Evolutionary conservation across 352 stramenopile genomes (phyloP).

Genomic region (Blastocystis sp.): DNA sequence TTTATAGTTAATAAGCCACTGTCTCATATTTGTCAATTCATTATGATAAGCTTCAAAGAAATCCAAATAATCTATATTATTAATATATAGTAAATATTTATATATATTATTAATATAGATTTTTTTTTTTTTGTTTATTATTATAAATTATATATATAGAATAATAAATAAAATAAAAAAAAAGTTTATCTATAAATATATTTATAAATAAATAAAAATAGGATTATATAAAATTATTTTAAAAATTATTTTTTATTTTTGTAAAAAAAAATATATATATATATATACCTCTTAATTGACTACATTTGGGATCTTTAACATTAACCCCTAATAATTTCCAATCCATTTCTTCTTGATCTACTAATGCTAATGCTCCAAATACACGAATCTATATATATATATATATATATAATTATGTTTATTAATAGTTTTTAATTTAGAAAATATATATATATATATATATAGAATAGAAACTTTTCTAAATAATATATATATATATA

Average conservation of each 20-base stretch:
- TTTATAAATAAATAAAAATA: neutral
- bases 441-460: no score
- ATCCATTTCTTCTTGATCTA: constrained; percentile 92
- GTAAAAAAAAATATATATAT: constrained; percentile 44
- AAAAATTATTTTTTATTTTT: neutral
- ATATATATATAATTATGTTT: no score
- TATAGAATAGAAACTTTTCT: no score
- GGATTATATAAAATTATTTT: neutral
- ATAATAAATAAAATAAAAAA: no score
- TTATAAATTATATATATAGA: no score
- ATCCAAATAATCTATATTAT: constrained; percentile 23
- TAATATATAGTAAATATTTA: neutral
- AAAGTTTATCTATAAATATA: neutral
- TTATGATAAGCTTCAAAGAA: constrained; percentile 30
- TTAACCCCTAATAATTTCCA: constrained; percentile 91
- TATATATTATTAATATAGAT: neutral
- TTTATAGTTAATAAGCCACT: constrained; percentile 96
- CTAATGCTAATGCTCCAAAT: constrained; percentile 80
- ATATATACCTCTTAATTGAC: constrained; percentile 51
- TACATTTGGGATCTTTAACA: constrained; percentile 56
- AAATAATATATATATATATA: no score
- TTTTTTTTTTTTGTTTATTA: no score
- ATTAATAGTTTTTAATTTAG: no score
- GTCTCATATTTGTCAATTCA: constrained; percentile 25
- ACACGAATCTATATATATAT: no score